Evolutionary conservation across 257 asterid genomes (phyloP).

Genomic region (Oldenlandia corymbosa): DNA sequence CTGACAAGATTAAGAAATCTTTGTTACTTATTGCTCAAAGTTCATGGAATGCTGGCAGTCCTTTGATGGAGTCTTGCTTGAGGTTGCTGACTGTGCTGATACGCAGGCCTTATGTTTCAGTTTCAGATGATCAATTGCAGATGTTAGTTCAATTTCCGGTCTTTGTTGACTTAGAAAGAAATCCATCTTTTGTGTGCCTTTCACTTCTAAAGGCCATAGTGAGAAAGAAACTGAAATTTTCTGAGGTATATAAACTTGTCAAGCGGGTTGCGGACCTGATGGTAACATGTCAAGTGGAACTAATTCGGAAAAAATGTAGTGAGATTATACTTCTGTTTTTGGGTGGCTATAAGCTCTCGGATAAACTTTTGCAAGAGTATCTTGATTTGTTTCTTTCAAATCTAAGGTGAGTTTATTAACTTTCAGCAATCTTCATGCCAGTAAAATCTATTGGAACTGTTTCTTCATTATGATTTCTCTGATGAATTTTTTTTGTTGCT

Average conservation of each 20-base stretch:
- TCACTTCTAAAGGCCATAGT: slow-evolving; percentile 79
- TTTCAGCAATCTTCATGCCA: background rate
- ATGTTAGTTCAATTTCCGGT: slow-evolving; percentile 78
- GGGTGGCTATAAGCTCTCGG: slow-evolving; percentile 63
- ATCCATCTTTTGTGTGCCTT: slow-evolving; percentile 70
- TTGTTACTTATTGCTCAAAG: slow-evolving; percentile 74
- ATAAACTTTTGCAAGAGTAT: slow-evolving; percentile 71
- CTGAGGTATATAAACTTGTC: slow-evolving; percentile 74
- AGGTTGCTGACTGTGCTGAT: slow-evolving; percentile 67
- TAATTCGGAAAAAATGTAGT: slow-evolving; percentile 76
- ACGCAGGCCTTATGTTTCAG: slow-evolving; percentile 58
- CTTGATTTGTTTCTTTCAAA: slow-evolving; percentile 62
- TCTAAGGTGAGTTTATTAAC: slow-evolving; percentile 49
- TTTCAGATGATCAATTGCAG: slow-evolving; percentile 70
- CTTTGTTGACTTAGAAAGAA: slow-evolving; percentile 77
- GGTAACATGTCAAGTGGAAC: slow-evolving; percentile 81
- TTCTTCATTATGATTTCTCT: background rate
- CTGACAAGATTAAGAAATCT: slow-evolving; percentile 66
- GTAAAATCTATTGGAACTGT: background rate
- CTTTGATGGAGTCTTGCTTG: slow-evolving; percentile 71
- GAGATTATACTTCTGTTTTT: slow-evolving; percentile 77
- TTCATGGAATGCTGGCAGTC: slow-evolving; percentile 52
- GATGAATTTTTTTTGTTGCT: background rate
- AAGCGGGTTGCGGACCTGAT: slow-evolving; percentile 66
- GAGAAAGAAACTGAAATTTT: slow-evolving; percentile 62